Evolutionary conservation across 345 rosid species (phyloP).

Genomic region (Zanthoxylum bungeanum): DNA sequence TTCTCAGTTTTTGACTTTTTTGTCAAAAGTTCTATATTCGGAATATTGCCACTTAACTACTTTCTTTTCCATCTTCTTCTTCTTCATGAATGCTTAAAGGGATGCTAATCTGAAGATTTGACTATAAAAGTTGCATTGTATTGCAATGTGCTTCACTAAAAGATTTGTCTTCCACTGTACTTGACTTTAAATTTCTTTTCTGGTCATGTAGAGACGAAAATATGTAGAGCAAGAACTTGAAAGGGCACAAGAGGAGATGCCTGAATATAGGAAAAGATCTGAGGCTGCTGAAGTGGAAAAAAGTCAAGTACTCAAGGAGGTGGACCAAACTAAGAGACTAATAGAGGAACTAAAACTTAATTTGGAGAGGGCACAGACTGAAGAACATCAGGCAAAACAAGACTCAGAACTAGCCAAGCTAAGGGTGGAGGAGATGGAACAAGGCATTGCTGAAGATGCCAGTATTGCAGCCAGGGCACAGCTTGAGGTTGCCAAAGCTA

Average conservation of each 20-base stretch:
- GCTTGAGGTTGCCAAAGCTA: conserved; percentile 86
- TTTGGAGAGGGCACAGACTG: conserved; percentile 86
- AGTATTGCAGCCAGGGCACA: conserved; percentile 96
- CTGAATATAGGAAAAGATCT: conserved; percentile 50
- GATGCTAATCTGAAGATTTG: conserved; percentile 2
- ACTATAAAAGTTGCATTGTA: neutral
- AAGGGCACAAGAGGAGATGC: conserved; percentile 65
- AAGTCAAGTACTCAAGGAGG: conserved; percentile 53
- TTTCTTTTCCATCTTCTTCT: neutral
- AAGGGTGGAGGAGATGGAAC: conserved; percentile 89
- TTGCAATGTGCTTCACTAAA: neutral
- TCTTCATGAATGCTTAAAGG: neutral
- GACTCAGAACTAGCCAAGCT: conserved; percentile 88
- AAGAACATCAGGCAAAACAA: conserved; percentile 88
- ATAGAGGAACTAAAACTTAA: conserved; percentile 81
- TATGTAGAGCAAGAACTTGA: conserved; percentile 74
- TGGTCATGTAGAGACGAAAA: conserved; percentile 51
- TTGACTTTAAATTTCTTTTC: conserved; percentile 12
- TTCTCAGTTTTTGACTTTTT: neutral
- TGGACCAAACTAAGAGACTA: conserved; percentile 75
- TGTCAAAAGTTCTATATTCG: neutral
- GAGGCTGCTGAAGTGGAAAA: conserved; percentile 68
- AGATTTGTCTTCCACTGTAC: too few species aligned
- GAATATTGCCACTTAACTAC: neutral
- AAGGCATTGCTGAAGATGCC: conserved; percentile 83